Evolutionary conservation across 1,284 basidiomycete genomes (phyloP).

Genomic region (Leccinum discolor): DNA sequence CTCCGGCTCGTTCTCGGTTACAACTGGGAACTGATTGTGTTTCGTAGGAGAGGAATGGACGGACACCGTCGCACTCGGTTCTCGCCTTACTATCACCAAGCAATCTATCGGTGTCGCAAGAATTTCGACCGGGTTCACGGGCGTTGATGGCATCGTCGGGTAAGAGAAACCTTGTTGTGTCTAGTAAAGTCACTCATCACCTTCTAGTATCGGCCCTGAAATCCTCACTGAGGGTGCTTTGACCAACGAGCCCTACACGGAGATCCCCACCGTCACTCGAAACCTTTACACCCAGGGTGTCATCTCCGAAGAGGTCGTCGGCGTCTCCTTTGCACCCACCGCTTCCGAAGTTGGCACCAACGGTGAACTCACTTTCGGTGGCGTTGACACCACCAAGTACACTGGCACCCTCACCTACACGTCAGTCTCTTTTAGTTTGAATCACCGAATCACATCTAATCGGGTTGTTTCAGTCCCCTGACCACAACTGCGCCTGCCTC

Average conservation of each 20-base stretch:
- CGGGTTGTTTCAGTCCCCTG: slow-evolving; percentile 36
- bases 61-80: slow-evolving; percentile 28
- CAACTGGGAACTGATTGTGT: slow-evolving; percentile 2
- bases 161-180: slow-evolving; percentile 4
- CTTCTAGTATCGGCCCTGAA: slow-evolving; percentile 24
- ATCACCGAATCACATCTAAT: neutral
- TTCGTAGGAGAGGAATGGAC: slow-evolving; percentile 23
- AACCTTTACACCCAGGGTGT: slow-evolving; percentile 34
- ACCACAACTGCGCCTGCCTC: slow-evolving; percentile 49
- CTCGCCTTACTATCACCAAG: slow-evolving; percentile 22
- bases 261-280: slow-evolving; percentile 37
- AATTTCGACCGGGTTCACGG: slow-evolving; percentile 23
- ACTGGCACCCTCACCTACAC: slow-evolving; percentile 45
- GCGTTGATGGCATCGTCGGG: slow-evolving; percentile 33
- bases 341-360: slow-evolving; percentile 19
- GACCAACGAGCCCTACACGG: slow-evolving; percentile 2
- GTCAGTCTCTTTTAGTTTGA: slow-evolving; percentile 30
- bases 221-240: slow-evolving; percentile 30
- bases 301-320: slow-evolving; percentile 33
- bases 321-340: slow-evolving; percentile 44
- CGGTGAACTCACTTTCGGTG: slow-evolving; percentile 53
- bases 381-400: slow-evolving; percentile 48
- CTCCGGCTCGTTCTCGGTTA: slow-evolving; percentile 30
- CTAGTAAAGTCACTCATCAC: slow-evolving; percentile 23
- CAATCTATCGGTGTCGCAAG: slow-evolving; percentile 35